Base-by-base conservation (phyloP, 139 green algal species). In the Nannochloris sp. region DNA sequence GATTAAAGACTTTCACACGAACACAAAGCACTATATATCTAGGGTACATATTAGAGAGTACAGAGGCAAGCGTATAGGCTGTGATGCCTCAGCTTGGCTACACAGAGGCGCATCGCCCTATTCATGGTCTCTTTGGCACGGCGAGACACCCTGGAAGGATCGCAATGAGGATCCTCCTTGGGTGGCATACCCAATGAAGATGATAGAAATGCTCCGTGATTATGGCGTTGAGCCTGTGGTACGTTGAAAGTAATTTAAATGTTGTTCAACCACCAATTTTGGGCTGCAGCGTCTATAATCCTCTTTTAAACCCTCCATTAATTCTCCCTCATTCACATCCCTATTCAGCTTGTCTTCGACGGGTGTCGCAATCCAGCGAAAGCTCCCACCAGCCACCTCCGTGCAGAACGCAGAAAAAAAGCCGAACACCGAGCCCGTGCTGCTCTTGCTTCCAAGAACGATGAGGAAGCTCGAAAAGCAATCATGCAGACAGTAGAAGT, bases 51-150 rank as follows among this genome's bases (percentile, higher is more conserved):
- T 96, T 3, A 75, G 57, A 42, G 48, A 86, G 10, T 96, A 93
- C 55, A 27, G 15, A 1, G 86, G 91, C 2, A 60, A 86, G 12
- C 71, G 71, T 3, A 85, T 90, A 0, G 92, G 89, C 6, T 73
- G 97, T 3, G 92, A 98, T 65, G 91, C 84, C 1, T 97, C 93
- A 70, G 81, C 66, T 8, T 98, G 92, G 92, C 75, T 98, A 15
- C 90, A 98, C 67, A 87, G 86, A 63, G 92, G 82, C 2, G 87
- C 87, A 0, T 93, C 92, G 61, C 75, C 66, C 38, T 97, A 90
- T 74, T 76, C 72, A 37, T 57, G 67, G 15, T 92, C 97, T 64
- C 76, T 98, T 6, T 88, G 77, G 48, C 61, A 85, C 44, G 84
- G 83, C 24, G 54, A 39, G 0, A 80, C 67, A 25, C 60, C 60